Evolutionary conservation across 345 rosid genomes (phyloP), one percentile per base, ranked within the genome.

Genomic region (Eucalyptus guilfoylei): DNA sequence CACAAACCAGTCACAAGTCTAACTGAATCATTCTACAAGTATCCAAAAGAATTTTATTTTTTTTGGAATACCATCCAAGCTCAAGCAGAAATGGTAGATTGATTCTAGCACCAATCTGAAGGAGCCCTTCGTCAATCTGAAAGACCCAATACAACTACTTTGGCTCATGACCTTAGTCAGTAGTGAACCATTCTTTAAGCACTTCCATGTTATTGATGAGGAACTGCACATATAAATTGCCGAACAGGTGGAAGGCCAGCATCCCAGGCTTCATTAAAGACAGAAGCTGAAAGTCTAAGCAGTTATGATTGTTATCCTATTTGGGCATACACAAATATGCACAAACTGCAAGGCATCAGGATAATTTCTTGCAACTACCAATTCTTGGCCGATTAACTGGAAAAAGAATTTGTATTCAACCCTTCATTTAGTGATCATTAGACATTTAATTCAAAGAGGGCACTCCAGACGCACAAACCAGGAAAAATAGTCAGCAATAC

Each of bases 401-500:
- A 32, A 87, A 8, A 60, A 87, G 69, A 87, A 26, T 47, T 32
- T 50, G 67, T 32, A 48, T 52, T 50, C 3, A 21, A 87, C 88
- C 88, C 58, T 87, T 54, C 32, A 44, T 40, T 11, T 40, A 42
- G 48, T 62, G 80, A 87, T 60, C 49, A 62, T 87, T 19, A 60
- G 81, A 87, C 42, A 44, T 76, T 37, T 37, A 44, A 87, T 7
- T 6, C 32, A 87, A 60, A 44, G 67, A 23, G 8, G 14, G 55
- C 21, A 88, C 86, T 76, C 45, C 5, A 76, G 83, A 19, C 1
- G 2, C 1, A 19, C 83, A 3, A 76, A 37, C 5, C 83, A 76
- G 47, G 83, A 76, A 40, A 76, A 76, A 76, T 40, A 76, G 45
- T 72, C 45, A 72, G 85, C 30, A 23, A 76, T 94, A 97, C 99